phyloP scores from a whole-genome alignment of 139 green algal species.

The Asterochloris erici region DNA sequence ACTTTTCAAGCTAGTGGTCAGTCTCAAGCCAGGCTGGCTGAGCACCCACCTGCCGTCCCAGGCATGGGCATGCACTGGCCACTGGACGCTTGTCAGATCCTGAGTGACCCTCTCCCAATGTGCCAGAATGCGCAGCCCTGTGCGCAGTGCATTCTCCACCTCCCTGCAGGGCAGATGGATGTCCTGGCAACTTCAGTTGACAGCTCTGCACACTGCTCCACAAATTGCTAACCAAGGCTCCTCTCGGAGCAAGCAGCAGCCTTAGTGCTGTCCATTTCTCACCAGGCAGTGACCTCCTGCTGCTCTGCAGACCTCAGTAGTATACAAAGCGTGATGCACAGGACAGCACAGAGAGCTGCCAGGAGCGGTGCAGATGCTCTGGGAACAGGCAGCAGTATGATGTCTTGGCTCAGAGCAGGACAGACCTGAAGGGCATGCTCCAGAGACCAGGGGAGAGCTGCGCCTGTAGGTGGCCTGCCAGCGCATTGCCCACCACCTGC shows the following conservation, averaged over 20 bases:
- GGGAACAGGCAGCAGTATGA: no score
- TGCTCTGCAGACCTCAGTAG: no score
- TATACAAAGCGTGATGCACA: no score
- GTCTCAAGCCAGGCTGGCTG: slow-evolving; percentile 4
- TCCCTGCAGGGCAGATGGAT: not conserved
- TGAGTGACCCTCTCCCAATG: slow-evolving; percentile 14
- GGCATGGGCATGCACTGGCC: not conserved
- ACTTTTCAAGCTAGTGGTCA: not conserved
- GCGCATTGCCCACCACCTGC: slow-evolving; percentile 1
- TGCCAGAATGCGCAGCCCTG: slow-evolving; percentile 18
- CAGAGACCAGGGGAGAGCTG: slow-evolving; percentile 1
- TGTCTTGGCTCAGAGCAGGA: not conserved
- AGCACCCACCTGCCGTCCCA: slow-evolving; percentile 15
- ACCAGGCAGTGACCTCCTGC: no score
- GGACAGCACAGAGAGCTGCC: no score
- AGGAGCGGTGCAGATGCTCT: no score
- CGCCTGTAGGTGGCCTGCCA: slow-evolving; percentile 10
- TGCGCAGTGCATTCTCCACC: slow-evolving; percentile 21
- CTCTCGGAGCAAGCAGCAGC: no score
- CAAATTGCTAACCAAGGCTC: no score
- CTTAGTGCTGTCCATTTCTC: no score
- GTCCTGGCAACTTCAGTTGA: not conserved
- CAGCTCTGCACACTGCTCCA: no score
- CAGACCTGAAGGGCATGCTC: slow-evolving; percentile 2
- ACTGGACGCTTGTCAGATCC: slow-evolving; percentile 24